Percentiles rank a stretch among this genome's conserved stretches.
Evolutionary conservation across 2,329 filamentous ascomycete genomes (phyloP).

Genomic region (Diplocarpon rosae): DNA sequence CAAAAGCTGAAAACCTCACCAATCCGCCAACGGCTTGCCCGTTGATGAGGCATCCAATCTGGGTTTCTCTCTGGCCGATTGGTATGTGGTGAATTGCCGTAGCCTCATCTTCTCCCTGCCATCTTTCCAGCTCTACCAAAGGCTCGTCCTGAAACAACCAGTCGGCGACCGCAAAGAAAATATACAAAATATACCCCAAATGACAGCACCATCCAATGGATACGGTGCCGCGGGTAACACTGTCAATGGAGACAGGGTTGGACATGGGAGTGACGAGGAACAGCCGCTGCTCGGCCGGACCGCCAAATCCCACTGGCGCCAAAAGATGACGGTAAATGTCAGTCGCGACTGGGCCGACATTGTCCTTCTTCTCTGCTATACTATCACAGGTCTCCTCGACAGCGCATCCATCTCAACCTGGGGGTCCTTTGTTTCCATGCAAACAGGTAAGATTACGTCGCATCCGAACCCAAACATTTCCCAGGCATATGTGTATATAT

Average conservation of each 20-base stretch:
- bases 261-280: conserved; percentile 22
- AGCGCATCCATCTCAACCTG: conserved; percentile 66
- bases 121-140: neutral
- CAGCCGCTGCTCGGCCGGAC: conserved; percentile 25
- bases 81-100: too few species aligned
- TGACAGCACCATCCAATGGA: conserved; percentile 23
- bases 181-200: neutral
- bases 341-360: conserved; percentile 54
- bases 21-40: too few species aligned
- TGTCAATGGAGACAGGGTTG: conserved; percentile 5
- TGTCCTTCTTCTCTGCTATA: conserved; percentile 59
- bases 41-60: too few species aligned
- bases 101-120: too few species aligned
- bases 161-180: neutral
- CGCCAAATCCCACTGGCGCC: conserved; percentile 8
- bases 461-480: neutral
- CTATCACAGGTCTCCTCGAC: conserved; percentile 68
- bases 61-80: too few species aligned
- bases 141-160: neutral
- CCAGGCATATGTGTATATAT: neutral
- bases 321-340: conserved; percentile 33
- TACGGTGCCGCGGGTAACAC: conserved; percentile 21
- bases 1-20: too few species aligned
- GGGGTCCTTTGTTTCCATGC: conserved; percentile 52
- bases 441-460: conserved; percentile 46